Evolutionary conservation across 2,329 filamentous ascomycete genomes (phyloP), one percentile per base, ranked within the genome.

Genomic region (Lasiodiplodia sp.): DNA sequence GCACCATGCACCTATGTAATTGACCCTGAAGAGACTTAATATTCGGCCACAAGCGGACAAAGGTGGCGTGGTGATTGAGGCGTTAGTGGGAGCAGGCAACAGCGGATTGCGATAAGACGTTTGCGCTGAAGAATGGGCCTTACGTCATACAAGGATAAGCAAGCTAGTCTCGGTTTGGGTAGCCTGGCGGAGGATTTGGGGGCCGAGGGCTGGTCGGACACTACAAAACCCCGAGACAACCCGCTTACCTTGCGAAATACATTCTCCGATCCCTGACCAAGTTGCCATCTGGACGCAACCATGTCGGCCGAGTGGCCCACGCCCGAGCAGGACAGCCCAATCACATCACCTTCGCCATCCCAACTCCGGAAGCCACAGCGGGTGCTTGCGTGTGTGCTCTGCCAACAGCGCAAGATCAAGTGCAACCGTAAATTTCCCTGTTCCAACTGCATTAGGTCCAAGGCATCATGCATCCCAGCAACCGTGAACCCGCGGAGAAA

Each of bases 341-440:
- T 21, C 28, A 21, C 16, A 16, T 56, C 52, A n/a, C 14, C 52
- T 7, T 28, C 52, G 12, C 16, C 51, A 12, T 53, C 51, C 3
- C 51, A 53, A 16, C 8, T 11, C 12, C 51, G 51, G 23, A 79
- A 78, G 70, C 71, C 77, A 28, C 78, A 78, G 67, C 78, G 81
- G n/a, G 75, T 83, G 16, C 81, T 85, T 38, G 82, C 87, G 47
- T 95, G 92, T 74, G 85, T 92, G 16, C 84, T 90, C 23, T 95
- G 92, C 75, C 91, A 94, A 76, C 90, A 92, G 76, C 88, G 91
- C 70, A 93, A 93, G 77, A 86, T 93, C 52, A 89, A 89, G 69
- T 93, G 91, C 78, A 89, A 93, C 25, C 91, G 90, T 79, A 87
- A 86, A 72, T 89, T 89, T 78, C 91, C 91, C 18, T 93, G 91